These are phyloP conservation scores for Dendryphion nanum DNA, from an alignment of 2,329 filamentous ascomycete genomes.

Conservation along the genomic window DNA sequence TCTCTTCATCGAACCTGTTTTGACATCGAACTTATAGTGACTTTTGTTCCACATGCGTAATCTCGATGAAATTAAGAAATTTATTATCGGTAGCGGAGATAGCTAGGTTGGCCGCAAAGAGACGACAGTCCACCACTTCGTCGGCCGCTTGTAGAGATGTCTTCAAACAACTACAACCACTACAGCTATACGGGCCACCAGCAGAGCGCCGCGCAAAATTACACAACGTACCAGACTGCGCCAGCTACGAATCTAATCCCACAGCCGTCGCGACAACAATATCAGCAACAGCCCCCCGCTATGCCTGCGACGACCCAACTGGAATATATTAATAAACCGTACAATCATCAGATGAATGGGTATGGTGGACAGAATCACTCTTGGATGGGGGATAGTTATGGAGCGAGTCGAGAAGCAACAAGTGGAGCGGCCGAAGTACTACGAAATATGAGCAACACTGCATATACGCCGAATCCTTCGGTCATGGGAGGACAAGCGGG, in stretches of 20 bases:
- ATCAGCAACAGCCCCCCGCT: constrained; percentile 12
- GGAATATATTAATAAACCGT: constrained; percentile 21
- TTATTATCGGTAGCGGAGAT: no score
- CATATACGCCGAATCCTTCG: constrained; percentile 18
- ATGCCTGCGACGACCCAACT: constrained; percentile 27
- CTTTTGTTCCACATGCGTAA: no score
- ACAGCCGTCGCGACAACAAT: constrained; percentile 25
- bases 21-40: no score
- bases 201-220: no score
- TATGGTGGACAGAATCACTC: constrained; percentile 22
- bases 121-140: no score
- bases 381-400: constrained; percentile 25
- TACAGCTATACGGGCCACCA: constrained; percentile 27
- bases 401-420: constrained; percentile 22
- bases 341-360: constrained; percentile 16
- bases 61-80: no score
- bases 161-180: constrained; percentile 24
- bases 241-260: constrained; percentile 21
- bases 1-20: no score
- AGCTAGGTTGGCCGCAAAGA: no score
- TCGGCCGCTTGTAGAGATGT: constrained; percentile 24
- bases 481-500: constrained; percentile 15
- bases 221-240: constrained; percentile 25
- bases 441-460: constrained; percentile 32
- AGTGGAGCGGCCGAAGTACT: constrained; percentile 33